These are phyloP conservation scores for Lentinus tigrinus DNA, from an alignment of 768 basidiomycete species.

Conservation along the genomic window DNA sequence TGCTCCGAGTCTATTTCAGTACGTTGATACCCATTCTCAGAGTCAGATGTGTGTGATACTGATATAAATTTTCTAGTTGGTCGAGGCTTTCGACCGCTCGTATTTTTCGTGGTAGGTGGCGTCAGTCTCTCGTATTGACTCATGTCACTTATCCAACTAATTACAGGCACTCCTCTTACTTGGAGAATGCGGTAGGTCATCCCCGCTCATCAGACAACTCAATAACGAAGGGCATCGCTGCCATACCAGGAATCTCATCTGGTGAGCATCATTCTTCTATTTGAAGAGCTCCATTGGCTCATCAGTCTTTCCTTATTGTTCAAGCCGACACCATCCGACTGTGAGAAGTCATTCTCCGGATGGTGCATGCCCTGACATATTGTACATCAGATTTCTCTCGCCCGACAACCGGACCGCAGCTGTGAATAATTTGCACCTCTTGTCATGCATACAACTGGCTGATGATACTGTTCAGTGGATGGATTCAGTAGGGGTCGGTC, in stretches of 20 bases:
- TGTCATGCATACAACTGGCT: neutral
- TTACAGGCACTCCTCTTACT: neutral
- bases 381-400: too few relatives aligned
- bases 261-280: too few relatives aligned
- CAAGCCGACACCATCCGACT: too few relatives aligned
- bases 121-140: too few relatives aligned
- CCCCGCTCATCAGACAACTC: too few relatives aligned
- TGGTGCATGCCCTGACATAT: too few relatives aligned
- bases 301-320: too few relatives aligned
- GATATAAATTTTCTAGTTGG: neutral
- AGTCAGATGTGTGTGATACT: neutral
- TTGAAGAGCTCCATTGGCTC: too few relatives aligned
- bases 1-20: constrained; percentile 4
- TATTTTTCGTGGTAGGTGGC: neutral
- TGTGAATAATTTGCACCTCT: neutral
- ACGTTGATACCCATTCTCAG: neutral
- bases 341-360: too few relatives aligned
- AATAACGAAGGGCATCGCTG: too few relatives aligned
- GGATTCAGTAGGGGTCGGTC: constrained; percentile 7
- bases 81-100: neutral
- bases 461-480: constrained; percentile 4
- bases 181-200: neutral
- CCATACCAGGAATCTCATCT: neutral
- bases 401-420: neutral
- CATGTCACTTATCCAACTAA: neutral